A percentile compares a stretch with the other conserved stretches of the same genome.
Conservation (phyloP, 208 protist genomes). For the Wallacemonas sp. region DNA sequence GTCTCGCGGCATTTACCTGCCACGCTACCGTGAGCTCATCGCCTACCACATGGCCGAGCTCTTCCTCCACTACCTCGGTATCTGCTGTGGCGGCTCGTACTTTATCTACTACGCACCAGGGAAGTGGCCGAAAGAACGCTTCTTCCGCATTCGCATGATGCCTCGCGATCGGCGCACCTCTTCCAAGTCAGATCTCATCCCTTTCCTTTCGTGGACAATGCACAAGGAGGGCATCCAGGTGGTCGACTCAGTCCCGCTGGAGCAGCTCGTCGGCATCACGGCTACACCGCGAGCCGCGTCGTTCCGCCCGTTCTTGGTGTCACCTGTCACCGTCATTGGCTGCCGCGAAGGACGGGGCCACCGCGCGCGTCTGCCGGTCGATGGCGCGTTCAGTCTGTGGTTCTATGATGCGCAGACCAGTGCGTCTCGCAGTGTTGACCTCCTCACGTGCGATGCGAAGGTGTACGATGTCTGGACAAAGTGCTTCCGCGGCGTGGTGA, state of each 20-base stretch:
- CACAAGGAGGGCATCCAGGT: slow-evolving; percentile 56
- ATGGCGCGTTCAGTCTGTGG: slow-evolving; percentile 72
- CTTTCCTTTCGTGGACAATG: slow-evolving; percentile 52
- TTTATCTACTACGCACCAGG: slow-evolving; percentile 64
- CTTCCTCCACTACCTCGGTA: slow-evolving; percentile 68
- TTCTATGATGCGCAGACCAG: slow-evolving; percentile 45
- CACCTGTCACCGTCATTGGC: slow-evolving; percentile 46
- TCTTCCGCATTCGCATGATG: slow-evolving; percentile 70
- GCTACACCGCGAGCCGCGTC: slow-evolving; percentile 27
- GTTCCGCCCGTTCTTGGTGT: slow-evolving; percentile 55
- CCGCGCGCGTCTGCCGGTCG: slow-evolving; percentile 41
- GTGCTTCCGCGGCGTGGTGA: slow-evolving; percentile 65
- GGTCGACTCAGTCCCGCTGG: slow-evolving; percentile 48
- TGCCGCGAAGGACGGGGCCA: slow-evolving; percentile 59
- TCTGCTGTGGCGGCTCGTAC: slow-evolving; percentile 64
- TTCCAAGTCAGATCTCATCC: slow-evolving; percentile 24
- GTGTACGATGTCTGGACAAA: slow-evolving; percentile 80
- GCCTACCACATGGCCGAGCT: slow-evolving; percentile 86
- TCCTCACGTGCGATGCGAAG: slow-evolving; percentile 67
- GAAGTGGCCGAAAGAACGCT: slow-evolving; percentile 69
- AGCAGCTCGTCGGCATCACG: slow-evolving; percentile 68
- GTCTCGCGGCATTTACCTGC: slow-evolving; percentile 53
- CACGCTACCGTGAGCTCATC: slow-evolving; percentile 52
- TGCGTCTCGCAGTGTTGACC: slow-evolving; percentile 38
- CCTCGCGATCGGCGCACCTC: slow-evolving; percentile 30